Conservation (phyloP, 805 yeast genomes). For the Candida ficus region DNA sequence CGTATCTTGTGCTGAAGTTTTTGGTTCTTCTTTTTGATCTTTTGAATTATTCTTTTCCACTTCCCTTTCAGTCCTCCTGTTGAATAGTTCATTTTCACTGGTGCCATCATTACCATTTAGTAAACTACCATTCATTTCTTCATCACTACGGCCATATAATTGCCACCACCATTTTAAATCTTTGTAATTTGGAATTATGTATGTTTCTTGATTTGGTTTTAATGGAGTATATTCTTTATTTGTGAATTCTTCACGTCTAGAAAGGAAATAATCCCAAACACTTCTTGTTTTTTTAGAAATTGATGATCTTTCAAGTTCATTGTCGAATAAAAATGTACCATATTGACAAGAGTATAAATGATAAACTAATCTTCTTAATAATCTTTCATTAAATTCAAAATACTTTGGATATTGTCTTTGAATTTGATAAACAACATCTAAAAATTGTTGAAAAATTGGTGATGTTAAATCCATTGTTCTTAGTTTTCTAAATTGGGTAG, state of each 20-base stretch:
- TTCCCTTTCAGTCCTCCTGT: slow-evolving; percentile 1
- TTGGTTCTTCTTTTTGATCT: neutral
- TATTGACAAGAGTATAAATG: slow-evolving; percentile 93
- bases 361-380: slow-evolving; percentile 76
- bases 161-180: slow-evolving; percentile 88
- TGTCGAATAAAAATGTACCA: slow-evolving; percentile 80
- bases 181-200: slow-evolving; percentile 54
- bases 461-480: slow-evolving; percentile 60
- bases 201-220: slow-evolving; percentile 23
- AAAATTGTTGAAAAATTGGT: slow-evolving; percentile 90
- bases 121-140: slow-evolving; percentile 47
- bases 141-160: slow-evolving; percentile 68
- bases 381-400: slow-evolving; percentile 88
- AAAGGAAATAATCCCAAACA: slow-evolving; percentile 91
- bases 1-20: neutral
- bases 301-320: slow-evolving; percentile 57
- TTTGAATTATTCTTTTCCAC: neutral
- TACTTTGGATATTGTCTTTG: slow-evolving; percentile 59
- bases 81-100: slow-evolving; percentile 3
- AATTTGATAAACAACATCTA: slow-evolving; percentile 85
- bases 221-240: slow-evolving; percentile 38
- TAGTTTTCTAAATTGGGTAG: slow-evolving; percentile 45
- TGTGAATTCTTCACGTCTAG: slow-evolving; percentile 65
- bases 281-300: slow-evolving; percentile 56
- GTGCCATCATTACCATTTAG: neutral